Evolutionary conservation across 1,284 basidiomycete species (phyloP).

Genomic region (Melanopsichium pennsylvanicum): DNA sequence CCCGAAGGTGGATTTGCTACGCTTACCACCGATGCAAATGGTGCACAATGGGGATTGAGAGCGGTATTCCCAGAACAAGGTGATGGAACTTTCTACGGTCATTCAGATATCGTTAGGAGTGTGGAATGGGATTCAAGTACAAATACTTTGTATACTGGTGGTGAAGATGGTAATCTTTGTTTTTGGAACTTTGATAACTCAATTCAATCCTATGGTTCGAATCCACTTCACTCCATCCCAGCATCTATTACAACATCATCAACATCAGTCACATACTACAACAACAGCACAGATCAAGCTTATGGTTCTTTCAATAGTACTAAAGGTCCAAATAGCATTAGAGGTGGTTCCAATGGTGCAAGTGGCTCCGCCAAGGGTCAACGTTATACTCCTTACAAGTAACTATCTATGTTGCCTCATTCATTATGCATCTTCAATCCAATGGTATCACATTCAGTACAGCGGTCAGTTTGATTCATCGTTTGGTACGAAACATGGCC

Average conservation of each 20-base stretch:
- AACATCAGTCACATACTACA: too few relatives aligned
- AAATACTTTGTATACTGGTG: slow-evolving; percentile 49
- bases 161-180: slow-evolving; percentile 55
- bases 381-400: slow-evolving; percentile 42
- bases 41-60: slow-evolving; percentile 19
- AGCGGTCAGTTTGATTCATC: too few relatives aligned
- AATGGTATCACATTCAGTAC: too few relatives aligned
- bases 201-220: not conserved
- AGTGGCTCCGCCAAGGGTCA: too few relatives aligned
- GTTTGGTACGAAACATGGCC: too few relatives aligned
- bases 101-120: slow-evolving; percentile 54
- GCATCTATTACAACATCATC: too few relatives aligned
- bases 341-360: too few relatives aligned
- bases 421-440: too few relatives aligned
- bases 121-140: slow-evolving; percentile 37
- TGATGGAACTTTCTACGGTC: slow-evolving; percentile 36
- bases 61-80: slow-evolving; percentile 42
- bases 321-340: slow-evolving; percentile 12
- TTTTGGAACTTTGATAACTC: slow-evolving; percentile 38
- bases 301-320: too few relatives aligned
- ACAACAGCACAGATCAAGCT: too few relatives aligned
- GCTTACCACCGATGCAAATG: not conserved
- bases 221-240: slow-evolving; percentile 5
- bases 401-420: too few relatives aligned
- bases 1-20: slow-evolving; percentile 35